Base-by-base conservation (phyloP, 106 monocot genomes). In the Dendrobium officinale region DNA sequence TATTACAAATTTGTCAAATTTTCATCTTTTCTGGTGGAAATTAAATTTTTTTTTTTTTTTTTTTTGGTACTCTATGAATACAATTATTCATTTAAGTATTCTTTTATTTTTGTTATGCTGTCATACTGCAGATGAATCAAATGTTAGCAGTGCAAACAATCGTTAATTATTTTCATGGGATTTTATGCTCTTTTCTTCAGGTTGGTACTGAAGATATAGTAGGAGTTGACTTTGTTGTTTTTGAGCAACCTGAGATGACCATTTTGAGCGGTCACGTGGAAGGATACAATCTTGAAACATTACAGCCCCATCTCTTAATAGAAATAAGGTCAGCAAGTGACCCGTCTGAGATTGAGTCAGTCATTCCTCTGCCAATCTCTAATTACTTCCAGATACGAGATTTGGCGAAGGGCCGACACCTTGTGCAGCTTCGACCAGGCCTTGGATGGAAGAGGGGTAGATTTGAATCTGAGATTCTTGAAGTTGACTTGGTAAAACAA, bases 191-290 rank as follows among this genome's bases (percentile, higher is more conserved):
- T 51, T 37, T 20, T 79, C 29, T 75, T 24, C 80, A 98, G 97
- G 92, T 98, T 80, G 98, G 88, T 59, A 79, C 70, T 67, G 89
- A 89, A 72, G 98, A 98, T 79, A 83, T 90, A 41, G 86, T 37
- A 84, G 95, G 91, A 16, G n/a, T 95, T 27, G 79, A 95, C 86
- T 98, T 95, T 55, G 79, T 98, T 27, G 91, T 92, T 68, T 98
- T 98, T 86, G 94, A 98, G 86, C 79, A 86, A 61, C 98, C 98
- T 45, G 92, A 91, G 68, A 73, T 51, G 19, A 92, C 98, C 42
- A 91, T 95, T 55, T 84, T 98, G 82, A 95, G 88, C 59, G 95
- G 98, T 70, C 91, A 95, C 81, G 95, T 92, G 4, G 89, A 92
- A 89, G 97, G 97, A 55, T 58, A 55, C 31, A 82, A 83, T 45